Base-by-base conservation (phyloP, 352 stramenopile species). In the Phytophthora pinifolia region DNA sequence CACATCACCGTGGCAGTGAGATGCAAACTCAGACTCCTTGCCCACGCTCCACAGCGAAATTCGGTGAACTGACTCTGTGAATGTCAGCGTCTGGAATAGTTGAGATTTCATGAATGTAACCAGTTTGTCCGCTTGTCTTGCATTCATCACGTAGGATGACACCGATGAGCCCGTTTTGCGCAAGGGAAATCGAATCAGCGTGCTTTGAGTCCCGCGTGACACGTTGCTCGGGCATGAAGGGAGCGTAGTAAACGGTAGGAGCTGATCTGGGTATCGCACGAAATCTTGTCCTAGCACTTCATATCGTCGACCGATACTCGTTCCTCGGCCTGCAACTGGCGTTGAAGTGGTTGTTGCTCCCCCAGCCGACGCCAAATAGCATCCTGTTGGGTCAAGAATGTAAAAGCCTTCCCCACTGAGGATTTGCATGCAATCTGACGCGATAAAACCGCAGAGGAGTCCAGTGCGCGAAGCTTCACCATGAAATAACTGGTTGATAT, bases 401-500 rank as follows among this genome's bases (percentile, higher is more conserved):
- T 88, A 92, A 42, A 90, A 89, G 0, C 65, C 65, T n/a, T 84
- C 70, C 22, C 78, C 83, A 46, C 76, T 89, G 6, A 92, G 55
- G 59, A 92, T 86, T 50, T 92, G 83, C 58, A 90, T 75, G 52
- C 79, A 92, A 30, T 92, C 79, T 5, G 77, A 79, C n/a, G 76
- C 70, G 14, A 75, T 65, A 49, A 92, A 89, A 0, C 78, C 79
- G 12, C 63, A 76, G 13, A 90, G 58, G 25, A 92, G 61, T 4
- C 76, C 82, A 12, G 67, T 33, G 31, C 74, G 72, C 10, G 76
- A 83, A 13, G 72, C 72, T 27, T 87, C 77, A 31, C 70, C 63
- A 10, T 64, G 59, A 38, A 79, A 89, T 8, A 87, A 54, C 1
- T 46, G 50, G 35, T 82, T 88, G 34, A 92, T 60, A 6, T 86